Conservation (phyloP, 768 basidiomycete species). For the Psilocybe subaeruginosa region DNA sequence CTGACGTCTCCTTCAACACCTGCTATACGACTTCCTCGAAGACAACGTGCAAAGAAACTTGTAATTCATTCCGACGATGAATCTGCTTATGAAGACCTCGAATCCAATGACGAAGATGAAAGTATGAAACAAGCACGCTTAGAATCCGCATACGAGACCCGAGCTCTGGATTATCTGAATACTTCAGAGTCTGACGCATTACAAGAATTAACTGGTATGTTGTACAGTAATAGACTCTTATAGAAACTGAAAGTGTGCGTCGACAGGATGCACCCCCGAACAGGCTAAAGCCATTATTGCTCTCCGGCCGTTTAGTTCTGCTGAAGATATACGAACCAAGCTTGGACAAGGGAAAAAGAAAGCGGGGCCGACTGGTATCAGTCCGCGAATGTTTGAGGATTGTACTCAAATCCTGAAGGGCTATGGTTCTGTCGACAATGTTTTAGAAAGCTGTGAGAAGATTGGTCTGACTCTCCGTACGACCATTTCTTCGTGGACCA, state of each 20-base stretch:
- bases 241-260: constrained; percentile 4
- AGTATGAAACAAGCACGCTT: constrained; percentile 30
- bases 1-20: constrained; percentile 43
- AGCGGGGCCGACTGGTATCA: constrained; percentile 79
- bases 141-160: constrained; percentile 44
- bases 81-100: constrained; percentile 48
- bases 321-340: constrained; percentile 75
- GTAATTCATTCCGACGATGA: constrained; percentile 74
- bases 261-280: constrained; percentile 72
- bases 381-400: constrained; percentile 89
- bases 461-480: constrained; percentile 77
- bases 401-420: constrained; percentile 83
- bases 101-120: constrained; percentile 35
- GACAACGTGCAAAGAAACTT: constrained; percentile 59
- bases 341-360: constrained; percentile 90
- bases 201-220: constrained; percentile 76
- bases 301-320: constrained; percentile 78
- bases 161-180: constrained; percentile 74
- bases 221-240: neutral
- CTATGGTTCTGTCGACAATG: constrained; percentile 86
- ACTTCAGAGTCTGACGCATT: constrained; percentile 60
- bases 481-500: constrained; percentile 81
- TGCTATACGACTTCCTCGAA: constrained; percentile 38
- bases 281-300: constrained; percentile 82
- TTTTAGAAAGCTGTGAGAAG: constrained; percentile 86